Percentiles rank a stretch among this genome's conserved stretches.
These are phyloP conservation scores for Rhodocollybia butyracea DNA, from an alignment of 768 basidiomycete species.

Conservation along the genomic window DNA sequence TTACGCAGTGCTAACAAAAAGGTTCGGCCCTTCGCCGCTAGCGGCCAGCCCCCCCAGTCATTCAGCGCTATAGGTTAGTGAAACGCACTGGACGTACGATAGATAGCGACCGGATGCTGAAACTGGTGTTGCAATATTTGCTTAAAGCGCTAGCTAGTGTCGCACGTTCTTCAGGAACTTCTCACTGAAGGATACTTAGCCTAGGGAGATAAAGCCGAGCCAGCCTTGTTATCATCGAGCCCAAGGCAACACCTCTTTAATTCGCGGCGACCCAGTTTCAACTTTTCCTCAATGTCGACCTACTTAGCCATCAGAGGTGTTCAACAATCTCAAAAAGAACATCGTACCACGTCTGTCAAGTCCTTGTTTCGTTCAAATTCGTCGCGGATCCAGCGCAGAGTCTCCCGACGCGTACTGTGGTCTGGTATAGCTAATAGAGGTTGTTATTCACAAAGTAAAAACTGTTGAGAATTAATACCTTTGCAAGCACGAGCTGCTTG, in stretches of 20 bases:
- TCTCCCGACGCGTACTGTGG: slow-evolving; percentile 57
- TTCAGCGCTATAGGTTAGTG: no score
- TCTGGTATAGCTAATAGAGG: slow-evolving; percentile 55
- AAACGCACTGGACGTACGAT: no score
- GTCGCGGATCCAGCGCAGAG: slow-evolving; percentile 66
- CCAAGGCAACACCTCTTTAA: slow-evolving; percentile 53
- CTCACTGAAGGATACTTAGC: no score
- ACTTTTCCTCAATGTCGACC: slow-evolving; percentile 58
- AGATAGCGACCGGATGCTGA: no score
- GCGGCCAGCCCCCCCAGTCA: no score
- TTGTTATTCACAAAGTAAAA: slow-evolving; percentile 5
- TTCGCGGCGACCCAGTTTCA: slow-evolving; percentile 57
- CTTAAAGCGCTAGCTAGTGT: no score
- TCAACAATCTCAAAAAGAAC: background rate
- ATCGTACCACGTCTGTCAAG: slow-evolving; percentile 54
- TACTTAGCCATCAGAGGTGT: slow-evolving; percentile 21
- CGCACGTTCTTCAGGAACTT: no score
- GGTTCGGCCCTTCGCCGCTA: no score
- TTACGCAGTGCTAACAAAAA: no score
- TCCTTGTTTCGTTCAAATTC: slow-evolving; percentile 67
- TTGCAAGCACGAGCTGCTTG: slow-evolving; percentile 64
- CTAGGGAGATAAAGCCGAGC: background rate
- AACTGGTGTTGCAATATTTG: no score
- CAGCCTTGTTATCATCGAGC: slow-evolving; percentile 7
- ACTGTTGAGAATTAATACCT: slow-evolving; percentile 39